Percentiles rank a stretch among this genome's conserved stretches.
phyloP scores from a whole-genome alignment of 2,329 filamentous ascomycete species.

The Colletotrichum eleusines region DNA sequence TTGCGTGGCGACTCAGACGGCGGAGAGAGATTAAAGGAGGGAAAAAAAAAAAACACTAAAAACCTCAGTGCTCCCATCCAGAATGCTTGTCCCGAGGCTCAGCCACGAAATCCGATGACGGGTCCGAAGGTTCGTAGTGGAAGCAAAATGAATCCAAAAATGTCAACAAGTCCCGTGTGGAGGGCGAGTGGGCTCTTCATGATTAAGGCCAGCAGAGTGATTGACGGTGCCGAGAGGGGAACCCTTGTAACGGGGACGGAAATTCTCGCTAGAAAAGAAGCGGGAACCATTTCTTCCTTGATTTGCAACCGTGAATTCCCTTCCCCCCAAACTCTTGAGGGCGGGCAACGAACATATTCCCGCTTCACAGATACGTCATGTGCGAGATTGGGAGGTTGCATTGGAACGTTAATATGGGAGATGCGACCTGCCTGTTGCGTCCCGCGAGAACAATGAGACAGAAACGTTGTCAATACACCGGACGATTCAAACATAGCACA shows the following conservation, averaged over 20 bases:
- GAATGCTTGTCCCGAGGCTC: constrained; percentile 16
- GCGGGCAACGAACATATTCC: constrained; percentile 8
- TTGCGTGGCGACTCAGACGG: not conserved
- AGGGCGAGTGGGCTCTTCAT: not conserved
- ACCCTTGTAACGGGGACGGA: constrained; percentile 10
- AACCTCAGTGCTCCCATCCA: not conserved
- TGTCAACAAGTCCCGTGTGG: not conserved
- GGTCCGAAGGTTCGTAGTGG: constrained; percentile 9
- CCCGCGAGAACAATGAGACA: constrained; percentile 1
- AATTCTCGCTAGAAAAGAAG: constrained; percentile 29
- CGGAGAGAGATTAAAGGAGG: not conserved
- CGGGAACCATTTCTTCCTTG: not conserved
- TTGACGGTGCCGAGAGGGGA: not conserved
- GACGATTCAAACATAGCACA: constrained; percentile 35
- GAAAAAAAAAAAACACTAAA: not conserved
- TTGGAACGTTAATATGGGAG: constrained; percentile 4
- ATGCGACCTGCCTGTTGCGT: constrained; percentile 32
- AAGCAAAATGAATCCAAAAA: constrained; percentile 26
- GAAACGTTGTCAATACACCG: constrained; percentile 30
- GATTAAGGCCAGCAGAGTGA: not conserved
- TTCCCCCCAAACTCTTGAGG: not conserved
- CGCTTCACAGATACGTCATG: constrained; percentile 25
- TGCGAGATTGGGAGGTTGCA: constrained; percentile 29
- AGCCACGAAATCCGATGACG: constrained; percentile 21
- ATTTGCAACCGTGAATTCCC: not conserved